phyloP scores from a whole-genome alignment of 2,329 filamentous ascomycete species.

The Colletotrichum ledebouriae region DNA sequence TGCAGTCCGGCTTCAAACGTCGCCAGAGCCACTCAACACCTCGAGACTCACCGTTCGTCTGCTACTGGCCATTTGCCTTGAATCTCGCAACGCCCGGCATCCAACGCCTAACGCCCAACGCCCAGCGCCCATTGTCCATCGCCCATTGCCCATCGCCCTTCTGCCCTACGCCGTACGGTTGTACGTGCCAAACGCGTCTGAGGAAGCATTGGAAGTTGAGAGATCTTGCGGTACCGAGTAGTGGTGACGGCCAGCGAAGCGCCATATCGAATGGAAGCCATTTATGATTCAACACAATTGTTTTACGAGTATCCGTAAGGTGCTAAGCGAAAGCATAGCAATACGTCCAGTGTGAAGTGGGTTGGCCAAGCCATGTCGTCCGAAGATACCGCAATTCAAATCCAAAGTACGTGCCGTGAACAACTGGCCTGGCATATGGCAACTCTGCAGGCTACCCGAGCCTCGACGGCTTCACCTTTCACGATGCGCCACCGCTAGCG shows the following conservation, averaged over 20 bases:
- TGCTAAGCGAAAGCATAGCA: too few species aligned
- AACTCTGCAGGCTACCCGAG: not conserved
- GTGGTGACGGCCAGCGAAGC: too few species aligned
- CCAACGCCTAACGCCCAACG: constrained; percentile 5
- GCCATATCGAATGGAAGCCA: too few species aligned
- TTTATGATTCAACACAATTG: too few species aligned
- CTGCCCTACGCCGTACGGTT: too few species aligned
- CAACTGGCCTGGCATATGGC: constrained; percentile 20
- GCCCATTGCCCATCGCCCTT: too few species aligned
- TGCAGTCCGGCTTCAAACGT: constrained; percentile 19
- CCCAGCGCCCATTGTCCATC: not conserved
- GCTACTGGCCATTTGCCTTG: constrained; percentile 6
- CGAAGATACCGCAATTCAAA: not conserved
- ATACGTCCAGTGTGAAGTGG: too few species aligned
- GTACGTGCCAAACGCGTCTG: too few species aligned
- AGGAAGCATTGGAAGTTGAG: too few species aligned
- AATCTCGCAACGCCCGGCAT: constrained; percentile 9
- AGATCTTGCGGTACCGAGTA: too few species aligned
- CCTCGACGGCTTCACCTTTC: not conserved
- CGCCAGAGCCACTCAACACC: constrained; percentile 21
- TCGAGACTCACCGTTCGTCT: constrained; percentile 6
- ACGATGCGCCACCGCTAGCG: not conserved
- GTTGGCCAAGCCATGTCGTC: not conserved
- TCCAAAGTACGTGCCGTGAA: not conserved
- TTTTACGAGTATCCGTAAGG: too few species aligned